Percentiles rank a stretch among this genome's conserved stretches.
These are phyloP conservation scores for Euphorbia pulcherrima DNA, from an alignment of 345 rosid genomes.

Conservation along the genomic window DNA sequence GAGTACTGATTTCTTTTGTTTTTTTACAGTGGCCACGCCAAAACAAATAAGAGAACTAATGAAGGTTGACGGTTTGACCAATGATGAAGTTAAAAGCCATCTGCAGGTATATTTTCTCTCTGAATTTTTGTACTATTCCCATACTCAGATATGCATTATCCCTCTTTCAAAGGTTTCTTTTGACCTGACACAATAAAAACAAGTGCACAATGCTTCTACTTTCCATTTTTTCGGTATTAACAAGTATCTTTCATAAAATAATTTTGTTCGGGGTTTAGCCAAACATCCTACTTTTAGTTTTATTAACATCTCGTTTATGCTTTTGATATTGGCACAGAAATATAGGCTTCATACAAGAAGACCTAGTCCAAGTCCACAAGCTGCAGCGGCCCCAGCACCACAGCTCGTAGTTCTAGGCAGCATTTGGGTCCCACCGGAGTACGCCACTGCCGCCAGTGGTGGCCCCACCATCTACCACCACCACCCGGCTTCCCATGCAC, in stretches of 20 bases:
- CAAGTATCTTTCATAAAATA: not conserved
- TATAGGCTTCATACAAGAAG: conserved; percentile 95
- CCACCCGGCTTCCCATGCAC: conserved; percentile 40
- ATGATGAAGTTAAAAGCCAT: conserved; percentile 99
- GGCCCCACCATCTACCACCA: conserved; percentile 42
- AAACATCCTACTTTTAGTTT: too few relatives aligned
- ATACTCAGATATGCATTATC: conserved; percentile 21
- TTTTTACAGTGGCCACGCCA: conserved; percentile 77
- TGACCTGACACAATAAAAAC: conserved; percentile 15
- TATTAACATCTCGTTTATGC: too few relatives aligned
- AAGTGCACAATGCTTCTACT: conserved; percentile 17
- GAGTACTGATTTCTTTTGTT: conserved; percentile 14
- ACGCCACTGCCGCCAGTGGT: conserved; percentile 60
- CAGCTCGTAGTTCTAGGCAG: conserved; percentile 85
- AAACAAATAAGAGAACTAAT: conserved; percentile 95
- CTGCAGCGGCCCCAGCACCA: conserved; percentile 49
- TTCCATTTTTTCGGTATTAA: conserved; percentile 7
- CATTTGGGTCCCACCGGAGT: conserved; percentile 94
- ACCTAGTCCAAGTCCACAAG: conserved; percentile 89
- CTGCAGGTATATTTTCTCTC: conserved; percentile 58
- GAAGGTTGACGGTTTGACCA: conserved; percentile 99
- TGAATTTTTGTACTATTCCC: too few relatives aligned
- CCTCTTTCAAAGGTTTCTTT: conserved; percentile 10
- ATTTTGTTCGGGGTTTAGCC: too few relatives aligned
- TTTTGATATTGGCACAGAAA: conserved; percentile 47